A percentile compares a stretch with the other conserved stretches of the same genome.
These are phyloP conservation scores for Balakata baccata DNA, from an alignment of 345 rosid species.

Conservation along the genomic window DNA sequence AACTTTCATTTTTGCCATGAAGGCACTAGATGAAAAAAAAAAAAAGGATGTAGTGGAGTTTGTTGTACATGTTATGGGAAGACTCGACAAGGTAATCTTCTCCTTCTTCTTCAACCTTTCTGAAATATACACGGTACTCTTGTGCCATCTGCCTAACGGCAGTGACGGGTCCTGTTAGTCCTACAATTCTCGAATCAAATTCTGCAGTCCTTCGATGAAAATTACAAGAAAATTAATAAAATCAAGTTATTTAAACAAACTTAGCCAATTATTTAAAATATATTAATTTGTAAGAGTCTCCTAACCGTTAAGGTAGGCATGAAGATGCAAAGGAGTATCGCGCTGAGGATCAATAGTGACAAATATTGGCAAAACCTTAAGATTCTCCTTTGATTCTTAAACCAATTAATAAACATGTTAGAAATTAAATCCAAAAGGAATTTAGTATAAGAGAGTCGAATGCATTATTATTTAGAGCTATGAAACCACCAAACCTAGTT, in stretches of 20 bases:
- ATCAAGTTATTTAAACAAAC: background rate
- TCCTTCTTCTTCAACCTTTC: conserved; percentile 80
- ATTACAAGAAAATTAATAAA: conserved; percentile 18
- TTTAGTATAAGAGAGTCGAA: background rate
- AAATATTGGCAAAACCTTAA: conserved; percentile 66
- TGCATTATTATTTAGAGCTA: background rate
- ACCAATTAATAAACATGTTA: conserved; percentile 33
- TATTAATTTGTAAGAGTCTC: conserved; percentile 5
- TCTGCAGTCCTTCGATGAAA: conserved; percentile 46
- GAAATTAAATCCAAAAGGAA: background rate
- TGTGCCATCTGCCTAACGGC: conserved; percentile 85
- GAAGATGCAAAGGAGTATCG: conserved; percentile 70
- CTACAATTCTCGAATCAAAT: conserved; percentile 66
- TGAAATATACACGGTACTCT: conserved; percentile 76
- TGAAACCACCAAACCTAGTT: conserved; percentile 59
- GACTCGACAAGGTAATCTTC: conserved; percentile 86
- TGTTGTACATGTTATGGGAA: conserved; percentile 66
- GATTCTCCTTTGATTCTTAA: conserved; percentile 51
- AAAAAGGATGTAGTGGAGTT: background rate
- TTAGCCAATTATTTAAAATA: background rate
- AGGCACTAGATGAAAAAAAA: background rate
- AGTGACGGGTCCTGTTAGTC: conserved; percentile 59
- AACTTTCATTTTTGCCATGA: background rate
- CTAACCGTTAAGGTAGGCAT: conserved; percentile 72
- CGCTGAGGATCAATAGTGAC: conserved; percentile 92